A percentile compares a stretch with the other conserved stretches of the same genome.
phyloP scores from a whole-genome alignment of 2,329 filamentous ascomycete species.

The Pseudopyrenochaeta lycopersici region DNA sequence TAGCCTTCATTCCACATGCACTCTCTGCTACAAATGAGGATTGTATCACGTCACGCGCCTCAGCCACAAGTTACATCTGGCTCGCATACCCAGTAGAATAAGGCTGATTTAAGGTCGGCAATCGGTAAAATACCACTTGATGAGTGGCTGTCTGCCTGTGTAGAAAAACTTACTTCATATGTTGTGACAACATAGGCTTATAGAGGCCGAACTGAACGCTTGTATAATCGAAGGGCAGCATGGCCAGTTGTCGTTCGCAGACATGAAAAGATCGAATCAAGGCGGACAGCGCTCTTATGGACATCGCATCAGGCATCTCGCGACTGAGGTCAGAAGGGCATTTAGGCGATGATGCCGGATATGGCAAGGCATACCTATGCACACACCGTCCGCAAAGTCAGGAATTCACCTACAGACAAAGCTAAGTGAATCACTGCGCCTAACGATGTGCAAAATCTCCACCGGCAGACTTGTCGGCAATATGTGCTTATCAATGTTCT shows the following conservation, averaged over 20 bases:
- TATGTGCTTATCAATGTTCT: too few species aligned
- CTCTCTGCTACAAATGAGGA: neutral
- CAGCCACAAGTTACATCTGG: neutral
- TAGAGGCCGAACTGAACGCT: neutral
- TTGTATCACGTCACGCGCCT: neutral
- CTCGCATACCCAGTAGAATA: neutral
- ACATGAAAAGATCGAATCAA: neutral
- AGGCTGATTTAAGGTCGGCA: neutral
- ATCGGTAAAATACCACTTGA: neutral
- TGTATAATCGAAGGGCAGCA: neutral
- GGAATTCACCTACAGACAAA: neutral
- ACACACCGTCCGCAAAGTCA: neutral
- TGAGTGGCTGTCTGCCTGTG: neutral
- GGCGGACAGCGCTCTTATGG: neutral
- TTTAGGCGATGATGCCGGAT: neutral
- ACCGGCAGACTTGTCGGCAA: too few species aligned
- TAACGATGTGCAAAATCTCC: too few species aligned
- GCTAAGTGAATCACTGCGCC: neutral
- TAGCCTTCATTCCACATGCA: neutral
- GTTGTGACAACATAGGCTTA: neutral
- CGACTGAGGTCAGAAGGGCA: neutral
- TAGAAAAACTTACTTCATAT: neutral
- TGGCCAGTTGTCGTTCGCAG: neutral
- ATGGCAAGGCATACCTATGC: neutral
- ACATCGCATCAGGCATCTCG: neutral